phyloP scores from a whole-genome alignment of 2,329 filamentous ascomycete genomes.

The Alternaria sp. region DNA sequence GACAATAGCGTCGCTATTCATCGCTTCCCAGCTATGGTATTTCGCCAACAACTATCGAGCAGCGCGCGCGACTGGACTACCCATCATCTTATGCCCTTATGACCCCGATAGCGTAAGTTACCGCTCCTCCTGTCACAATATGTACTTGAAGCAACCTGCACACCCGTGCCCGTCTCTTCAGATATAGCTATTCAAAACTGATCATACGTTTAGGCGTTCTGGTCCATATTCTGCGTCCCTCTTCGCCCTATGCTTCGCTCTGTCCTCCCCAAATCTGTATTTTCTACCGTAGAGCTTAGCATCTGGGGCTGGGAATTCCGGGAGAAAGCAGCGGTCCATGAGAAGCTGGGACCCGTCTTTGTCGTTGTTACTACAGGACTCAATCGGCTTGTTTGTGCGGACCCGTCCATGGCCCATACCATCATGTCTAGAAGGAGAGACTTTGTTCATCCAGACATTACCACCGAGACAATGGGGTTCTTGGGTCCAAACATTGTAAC shows the following conservation, averaged over 20 bases:
- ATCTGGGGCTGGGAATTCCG: constrained; percentile 24
- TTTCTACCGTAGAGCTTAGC: neutral
- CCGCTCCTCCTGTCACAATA: neutral
- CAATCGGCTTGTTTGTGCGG: constrained; percentile 6
- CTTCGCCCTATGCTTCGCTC: neutral
- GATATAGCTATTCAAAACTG: neutral
- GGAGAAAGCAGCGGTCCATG: constrained; percentile 10
- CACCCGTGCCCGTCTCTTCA: neutral
- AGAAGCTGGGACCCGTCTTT: constrained; percentile 20
- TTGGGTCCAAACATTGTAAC: neutral
- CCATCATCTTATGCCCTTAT: constrained; percentile 4
- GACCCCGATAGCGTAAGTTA: constrained; percentile 8
- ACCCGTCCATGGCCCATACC: constrained; percentile 1
- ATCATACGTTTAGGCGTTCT: neutral
- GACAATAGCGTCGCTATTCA: neutral
- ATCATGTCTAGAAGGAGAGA: constrained; percentile 4
- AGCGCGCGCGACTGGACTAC: constrained; percentile 1
- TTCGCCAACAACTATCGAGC: neutral
- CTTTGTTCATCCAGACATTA: constrained; percentile 3
- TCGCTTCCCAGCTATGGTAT: neutral
- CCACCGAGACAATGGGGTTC: neutral
- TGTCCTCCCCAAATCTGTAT: neutral
- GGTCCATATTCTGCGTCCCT: neutral
- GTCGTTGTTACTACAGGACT: constrained; percentile 20
- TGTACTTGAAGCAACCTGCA: neutral